Evolutionary conservation across 108 stramenopile genomes (phyloP).

Genomic region (Cyclotella baltica): DNA sequence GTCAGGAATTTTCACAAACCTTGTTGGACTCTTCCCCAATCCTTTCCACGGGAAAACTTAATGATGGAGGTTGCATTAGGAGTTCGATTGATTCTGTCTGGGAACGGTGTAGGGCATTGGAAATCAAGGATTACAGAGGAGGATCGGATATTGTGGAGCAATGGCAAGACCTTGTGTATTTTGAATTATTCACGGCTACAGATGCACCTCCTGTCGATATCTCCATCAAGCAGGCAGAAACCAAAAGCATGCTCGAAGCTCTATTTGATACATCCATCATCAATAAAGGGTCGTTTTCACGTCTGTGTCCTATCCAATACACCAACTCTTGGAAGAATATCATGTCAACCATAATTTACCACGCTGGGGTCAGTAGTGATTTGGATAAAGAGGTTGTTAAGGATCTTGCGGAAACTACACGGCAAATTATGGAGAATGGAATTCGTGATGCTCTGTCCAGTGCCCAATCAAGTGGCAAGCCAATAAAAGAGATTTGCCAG

Average conservation of each 20-base stretch:
- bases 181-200: conserved; percentile 24
- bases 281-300: conserved; percentile 63
- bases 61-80: conserved; percentile 27
- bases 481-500: conserved; percentile 24
- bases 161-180: conserved; percentile 42
- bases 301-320: conserved; percentile 62
- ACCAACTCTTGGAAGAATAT: conserved; percentile 44
- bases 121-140: conserved; percentile 3
- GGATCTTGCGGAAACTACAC: conserved; percentile 54
- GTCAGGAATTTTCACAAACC: conserved; percentile 11
- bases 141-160: conserved; percentile 31
- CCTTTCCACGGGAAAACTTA: conserved; percentile 34
- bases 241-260: conserved; percentile 21
- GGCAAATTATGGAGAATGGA: conserved; percentile 74
- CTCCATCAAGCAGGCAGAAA: conserved; percentile 2
- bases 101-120: conserved; percentile 15
- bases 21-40: conserved; percentile 34
- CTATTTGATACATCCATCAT: background rate
- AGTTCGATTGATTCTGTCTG: conserved; percentile 38
- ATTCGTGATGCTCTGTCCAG: conserved; percentile 49
- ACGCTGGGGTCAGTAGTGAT: conserved; percentile 38
- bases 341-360: conserved; percentile 63
- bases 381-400: conserved; percentile 23
- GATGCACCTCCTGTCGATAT: conserved; percentile 20
- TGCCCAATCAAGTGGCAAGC: conserved; percentile 15